A percentile compares a stretch with the other conserved stretches of the same genome.
Conservation (phyloP, 768 basidiomycete species). For the Kwoniella shandongensis region DNA sequence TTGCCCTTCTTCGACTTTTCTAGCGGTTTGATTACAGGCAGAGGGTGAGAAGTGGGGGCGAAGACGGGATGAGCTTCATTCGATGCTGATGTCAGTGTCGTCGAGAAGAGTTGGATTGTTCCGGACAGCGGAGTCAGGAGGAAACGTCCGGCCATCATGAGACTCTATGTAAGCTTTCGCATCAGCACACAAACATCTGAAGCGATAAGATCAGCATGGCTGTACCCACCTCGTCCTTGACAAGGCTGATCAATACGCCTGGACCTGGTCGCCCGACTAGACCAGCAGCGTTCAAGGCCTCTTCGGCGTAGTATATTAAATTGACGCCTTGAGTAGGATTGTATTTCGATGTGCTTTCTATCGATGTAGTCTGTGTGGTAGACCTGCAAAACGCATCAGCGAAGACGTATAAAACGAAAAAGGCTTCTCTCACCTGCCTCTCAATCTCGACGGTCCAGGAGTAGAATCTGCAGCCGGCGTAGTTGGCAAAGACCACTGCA, state of each 20-base stretch:
- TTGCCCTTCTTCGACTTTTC: too few relatives aligned
- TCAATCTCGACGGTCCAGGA: slow-evolving; percentile 18
- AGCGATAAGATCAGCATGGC: background rate
- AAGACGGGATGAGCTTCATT: slow-evolving; percentile 57
- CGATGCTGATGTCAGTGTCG: slow-evolving; percentile 46
- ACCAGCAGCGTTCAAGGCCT: slow-evolving; percentile 15
- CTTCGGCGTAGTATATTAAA: slow-evolving; percentile 9
- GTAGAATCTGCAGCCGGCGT: slow-evolving; percentile 18
- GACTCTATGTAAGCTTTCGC: slow-evolving; percentile 55
- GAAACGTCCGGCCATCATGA: slow-evolving; percentile 71
- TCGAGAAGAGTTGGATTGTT: slow-evolving; percentile 63
- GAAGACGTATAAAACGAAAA: background rate
- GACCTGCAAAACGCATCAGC: background rate
- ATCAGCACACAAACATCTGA: background rate
- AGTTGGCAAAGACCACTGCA: slow-evolving; percentile 15
- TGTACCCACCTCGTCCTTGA: slow-evolving; percentile 31
- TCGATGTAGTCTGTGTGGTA: background rate
- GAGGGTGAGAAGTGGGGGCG: slow-evolving; percentile 75
- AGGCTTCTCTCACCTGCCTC: background rate
- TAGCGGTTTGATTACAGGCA: slow-evolving; percentile 60
- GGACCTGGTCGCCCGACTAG: slow-evolving; percentile 10
- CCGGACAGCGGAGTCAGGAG: slow-evolving; percentile 65
- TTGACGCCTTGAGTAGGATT: slow-evolving; percentile 22
- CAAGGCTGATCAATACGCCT: slow-evolving; percentile 30
- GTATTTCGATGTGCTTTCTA: slow-evolving; percentile 12